phyloP scores from a whole-genome alignment of 257 asterid species.

The Craterostigma plantagineum region DNA sequence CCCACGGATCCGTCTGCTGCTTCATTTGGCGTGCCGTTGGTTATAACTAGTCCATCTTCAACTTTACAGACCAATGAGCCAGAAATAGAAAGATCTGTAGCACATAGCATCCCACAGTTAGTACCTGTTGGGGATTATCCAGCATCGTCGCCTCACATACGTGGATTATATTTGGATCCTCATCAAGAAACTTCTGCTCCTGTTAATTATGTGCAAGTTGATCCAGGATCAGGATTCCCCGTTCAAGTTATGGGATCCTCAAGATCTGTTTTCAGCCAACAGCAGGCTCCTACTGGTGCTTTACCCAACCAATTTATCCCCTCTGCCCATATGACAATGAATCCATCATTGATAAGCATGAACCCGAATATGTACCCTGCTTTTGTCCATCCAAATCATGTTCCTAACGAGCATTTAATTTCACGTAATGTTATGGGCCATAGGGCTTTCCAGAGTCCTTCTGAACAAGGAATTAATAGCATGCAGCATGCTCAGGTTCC shows the following conservation, averaged over 20 bases:
- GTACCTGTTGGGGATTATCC: constrained; percentile 26
- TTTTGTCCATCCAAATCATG: constrained; percentile 38
- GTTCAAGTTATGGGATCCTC: constrained; percentile 35
- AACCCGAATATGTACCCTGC: constrained; percentile 28
- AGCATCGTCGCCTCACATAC: constrained; percentile 37
- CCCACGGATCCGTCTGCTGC: constrained; percentile 29
- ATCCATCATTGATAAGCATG: constrained; percentile 43
- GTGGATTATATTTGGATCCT: constrained; percentile 30
- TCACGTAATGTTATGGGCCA: constrained; percentile 29
- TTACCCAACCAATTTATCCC: constrained; percentile 49
- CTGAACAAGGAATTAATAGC: constrained; percentile 37
- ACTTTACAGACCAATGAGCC: constrained; percentile 25
- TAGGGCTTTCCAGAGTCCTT: constrained; percentile 43
- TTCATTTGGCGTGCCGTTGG: constrained; percentile 21
- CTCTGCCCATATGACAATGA: constrained; percentile 46
- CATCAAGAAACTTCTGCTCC: constrained; percentile 34
- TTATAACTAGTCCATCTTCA: constrained; percentile 20
- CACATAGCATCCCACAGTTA: constrained; percentile 25
- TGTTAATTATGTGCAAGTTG: constrained; percentile 34
- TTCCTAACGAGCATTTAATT: constrained; percentile 39
- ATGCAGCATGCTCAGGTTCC: constrained; percentile 32
- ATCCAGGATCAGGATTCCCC: constrained; percentile 62
- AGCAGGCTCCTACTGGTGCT: constrained; percentile 24
- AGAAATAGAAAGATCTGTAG: constrained; percentile 31
- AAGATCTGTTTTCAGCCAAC: constrained; percentile 39